Evolutionary conservation across 1,139 yeast genomes (phyloP), one percentile per base, ranked within the genome.

Genomic region (Debaryomyces subglobosus): DNA sequence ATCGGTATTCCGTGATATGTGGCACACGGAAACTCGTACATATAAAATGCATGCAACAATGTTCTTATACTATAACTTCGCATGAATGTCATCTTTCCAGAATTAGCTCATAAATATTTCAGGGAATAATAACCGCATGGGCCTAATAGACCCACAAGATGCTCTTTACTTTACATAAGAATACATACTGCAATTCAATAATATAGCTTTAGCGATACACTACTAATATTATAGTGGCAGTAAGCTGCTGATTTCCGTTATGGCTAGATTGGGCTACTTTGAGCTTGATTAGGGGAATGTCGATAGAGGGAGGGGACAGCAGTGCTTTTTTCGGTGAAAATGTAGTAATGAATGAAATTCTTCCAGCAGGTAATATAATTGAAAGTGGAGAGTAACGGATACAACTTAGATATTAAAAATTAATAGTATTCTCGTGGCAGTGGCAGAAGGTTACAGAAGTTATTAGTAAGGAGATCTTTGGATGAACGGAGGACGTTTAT

Each of bases 1-100:
- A 30, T 29, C 43, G 43, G 43, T 29, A 30, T 40, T 40, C 43
- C 43, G 43, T 12, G 30, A 37, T 18, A 18, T n/a, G 20, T n/a
- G 34, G 27, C 21, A 16, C 36, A 30, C 24, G 27, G 36, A 29
- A 25, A 21, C 12, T 18, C 36, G 23, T 30, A 21, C 30, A 37
- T 37, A n/a, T 2, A n/a, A 34, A 12, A 35, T 16, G 38, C 38
- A 35, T 35, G 38, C 38, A 35, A 20, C 25, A 35, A 20, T 16
- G 13, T 35, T 35, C 38, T 10, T 35, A 18, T 9, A 35, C n/a
- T 12, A 27, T 27, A n/a, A 6, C 9, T n/a, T 35, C 20, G 38
- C 38, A 35, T 35, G 38, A 20, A 35, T 20, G 38, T 21, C 38
- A 35, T 16, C 16, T 12, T 35, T 35, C 25, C 25, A 35, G 25